Conservation (phyloP, 805 yeast species). For the Candida montana region DNA sequence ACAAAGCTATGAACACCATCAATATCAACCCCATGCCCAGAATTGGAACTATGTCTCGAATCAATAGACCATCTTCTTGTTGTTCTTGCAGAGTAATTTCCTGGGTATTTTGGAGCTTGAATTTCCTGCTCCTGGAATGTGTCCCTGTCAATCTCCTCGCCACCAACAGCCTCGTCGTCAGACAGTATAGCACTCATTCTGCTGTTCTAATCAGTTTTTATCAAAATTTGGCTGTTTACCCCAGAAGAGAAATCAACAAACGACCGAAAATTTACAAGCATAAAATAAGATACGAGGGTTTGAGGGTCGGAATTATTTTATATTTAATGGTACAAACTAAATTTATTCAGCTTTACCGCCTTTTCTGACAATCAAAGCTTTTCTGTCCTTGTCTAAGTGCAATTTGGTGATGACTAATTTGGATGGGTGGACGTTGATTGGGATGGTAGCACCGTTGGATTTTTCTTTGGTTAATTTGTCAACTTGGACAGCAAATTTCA, state of each 20-base stretch:
- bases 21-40: conserved; percentile 30
- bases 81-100: conserved; percentile 53
- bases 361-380: conserved; percentile 94
- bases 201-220: no score
- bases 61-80: conserved; percentile 42
- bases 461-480: conserved; percentile 97
- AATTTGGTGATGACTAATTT: conserved; percentile 98
- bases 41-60: conserved; percentile 10
- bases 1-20: conserved; percentile 68
- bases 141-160: neutral
- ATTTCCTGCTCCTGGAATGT: conserved; percentile 18
- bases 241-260: neutral
- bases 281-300: neutral
- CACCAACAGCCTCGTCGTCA: conserved; percentile 23
- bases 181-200: conserved; percentile 29
- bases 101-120: conserved; percentile 39
- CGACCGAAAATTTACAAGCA: neutral
- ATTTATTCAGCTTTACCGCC: conserved; percentile 92
- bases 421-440: conserved; percentile 96
- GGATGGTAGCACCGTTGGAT: conserved; percentile 96
- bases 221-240: neutral
- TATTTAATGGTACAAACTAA: conserved; percentile 12
- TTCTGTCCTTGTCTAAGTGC: conserved; percentile 98
- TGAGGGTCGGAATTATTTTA: conserved; percentile 8
- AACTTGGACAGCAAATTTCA: conserved; percentile 92